Evolutionary conservation across 345 rosid genomes (phyloP), one percentile per base, ranked within the genome.

Genomic region (Balakata baccata): DNA sequence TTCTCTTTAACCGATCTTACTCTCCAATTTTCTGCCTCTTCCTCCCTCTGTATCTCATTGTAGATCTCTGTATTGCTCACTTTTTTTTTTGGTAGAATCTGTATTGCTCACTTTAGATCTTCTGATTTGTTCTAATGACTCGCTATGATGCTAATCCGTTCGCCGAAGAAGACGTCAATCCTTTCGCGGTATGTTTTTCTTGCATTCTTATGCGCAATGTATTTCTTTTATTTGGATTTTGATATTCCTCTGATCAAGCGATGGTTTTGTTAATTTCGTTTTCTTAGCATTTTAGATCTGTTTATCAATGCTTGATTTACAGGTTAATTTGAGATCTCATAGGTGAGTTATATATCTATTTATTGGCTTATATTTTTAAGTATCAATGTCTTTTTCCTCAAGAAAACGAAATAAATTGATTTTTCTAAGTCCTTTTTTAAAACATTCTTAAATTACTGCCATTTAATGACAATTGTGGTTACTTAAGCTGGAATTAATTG

Each of bases 151-250:
- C 93, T 65, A 96, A 84, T 79, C 89, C 97, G 10, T 93, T 91
- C 83, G 98, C 84, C 37, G 99, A 89, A 38, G 97, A 92, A 34
- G 93, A 90, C 58, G 88, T 88, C 77, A 95, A 93, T 84, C 97
- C 98, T 72, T 96, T 93, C 76, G 89, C 98, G 84, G 99, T 96
- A 84, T 78, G 87, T 50, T 46, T 22, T 60, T 29, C 34, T 14
- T 50, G 14, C 13, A 52, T 46, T 14, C 25, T 37, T 67, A 3
- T 39, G 10, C 18, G 5, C 46, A 20, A 37, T 49, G 57, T 50
- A 38, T 60, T 47, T 34, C 58, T 51, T 49, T 12, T 1, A 29
- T 29, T 29, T 29, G 34, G 3, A 46, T 52, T 72, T 16, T 22
- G 37, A 1, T 25, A 16, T 38, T 14, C 46, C 3, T 14, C 20